Conservation (phyloP, 371 early-diverging fungal species). For the Mortierella sp. region DNA sequence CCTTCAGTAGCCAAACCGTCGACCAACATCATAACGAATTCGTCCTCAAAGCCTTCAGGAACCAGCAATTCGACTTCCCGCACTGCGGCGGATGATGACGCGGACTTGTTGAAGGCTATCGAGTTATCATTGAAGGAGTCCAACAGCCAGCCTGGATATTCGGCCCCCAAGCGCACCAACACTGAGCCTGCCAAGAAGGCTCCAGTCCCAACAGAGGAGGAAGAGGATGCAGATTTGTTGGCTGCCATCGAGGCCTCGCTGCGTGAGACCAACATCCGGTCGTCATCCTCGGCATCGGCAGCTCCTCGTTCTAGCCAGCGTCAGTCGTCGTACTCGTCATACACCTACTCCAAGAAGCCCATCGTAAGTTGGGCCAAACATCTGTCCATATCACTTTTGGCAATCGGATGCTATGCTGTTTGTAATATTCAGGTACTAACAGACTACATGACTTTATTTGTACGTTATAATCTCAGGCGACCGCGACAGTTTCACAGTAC, state of each 20-base stretch:
- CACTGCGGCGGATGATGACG: constrained; percentile 65
- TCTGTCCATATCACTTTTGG: not conserved
- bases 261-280: constrained; percentile 65
- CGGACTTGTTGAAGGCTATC: constrained; percentile 91
- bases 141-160: constrained; percentile 59
- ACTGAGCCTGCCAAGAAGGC: constrained; percentile 13
- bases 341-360: constrained; percentile 29
- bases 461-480: not conserved
- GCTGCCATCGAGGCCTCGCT: constrained; percentile 96
- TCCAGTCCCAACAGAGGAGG: constrained; percentile 54
- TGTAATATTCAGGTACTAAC: not conserved
- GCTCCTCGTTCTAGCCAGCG: constrained; percentile 22
- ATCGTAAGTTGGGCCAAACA: constrained; percentile 27
- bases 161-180: constrained; percentile 26
- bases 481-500: constrained; percentile 19
- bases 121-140: constrained; percentile 87
- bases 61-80: constrained; percentile 9
- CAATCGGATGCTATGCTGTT: not conserved
- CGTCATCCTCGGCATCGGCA: constrained; percentile 26
- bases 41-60: not conserved
- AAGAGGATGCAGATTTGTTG: constrained; percentile 89
- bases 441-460: not conserved
- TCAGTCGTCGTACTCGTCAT: constrained; percentile 34
- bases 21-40: constrained; percentile 12
- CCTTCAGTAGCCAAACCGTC: not conserved